phyloP scores from a whole-genome alignment of 768 basidiomycete genomes.

The Rhizopogon roseolus region DNA sequence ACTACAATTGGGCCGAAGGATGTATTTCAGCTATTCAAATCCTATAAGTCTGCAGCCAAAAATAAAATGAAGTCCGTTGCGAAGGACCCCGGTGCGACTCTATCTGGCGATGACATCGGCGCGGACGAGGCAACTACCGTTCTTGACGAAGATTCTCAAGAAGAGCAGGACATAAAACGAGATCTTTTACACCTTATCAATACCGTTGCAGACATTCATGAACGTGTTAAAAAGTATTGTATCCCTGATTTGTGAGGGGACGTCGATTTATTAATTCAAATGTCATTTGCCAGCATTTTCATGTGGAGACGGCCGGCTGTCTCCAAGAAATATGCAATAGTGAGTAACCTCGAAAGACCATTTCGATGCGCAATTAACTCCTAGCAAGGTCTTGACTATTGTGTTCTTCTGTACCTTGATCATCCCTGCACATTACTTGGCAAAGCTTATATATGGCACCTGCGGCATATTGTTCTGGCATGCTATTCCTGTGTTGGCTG shows the following conservation, averaged over 20 bases:
- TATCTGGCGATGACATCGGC: slow-evolving; percentile 2
- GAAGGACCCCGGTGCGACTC: slow-evolving; percentile 3
- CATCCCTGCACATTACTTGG: slow-evolving; percentile 45
- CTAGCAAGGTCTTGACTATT: slow-evolving; percentile 31
- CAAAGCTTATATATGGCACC: slow-evolving; percentile 41
- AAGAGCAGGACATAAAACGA: slow-evolving; percentile 39
- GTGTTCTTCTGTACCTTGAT: slow-evolving; percentile 35
- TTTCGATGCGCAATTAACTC: slow-evolving; percentile 3
- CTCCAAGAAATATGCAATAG: slow-evolving; percentile 45
- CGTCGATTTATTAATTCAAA: neutral
- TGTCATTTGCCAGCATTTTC: slow-evolving; percentile 44
- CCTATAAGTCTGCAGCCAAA: slow-evolving; percentile 35
- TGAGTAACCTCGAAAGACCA: slow-evolving; percentile 21
- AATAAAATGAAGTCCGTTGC: slow-evolving; percentile 24
- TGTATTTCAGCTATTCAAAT: slow-evolving; percentile 45
- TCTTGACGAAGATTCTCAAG: slow-evolving; percentile 32
- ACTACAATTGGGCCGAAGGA: slow-evolving; percentile 48
- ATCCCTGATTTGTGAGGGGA: neutral
- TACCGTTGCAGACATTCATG: slow-evolving; percentile 56
- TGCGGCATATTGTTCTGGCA: slow-evolving; percentile 63
- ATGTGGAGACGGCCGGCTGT: slow-evolving; percentile 57
- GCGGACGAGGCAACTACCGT: slow-evolving; percentile 16
- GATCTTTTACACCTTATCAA: slow-evolving; percentile 35
- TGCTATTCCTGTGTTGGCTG: slow-evolving; percentile 47
- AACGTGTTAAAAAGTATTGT: slow-evolving; percentile 60